phyloP scores from a whole-genome alignment of 305 asterid genomes.

The Rubia peregrina region DNA sequence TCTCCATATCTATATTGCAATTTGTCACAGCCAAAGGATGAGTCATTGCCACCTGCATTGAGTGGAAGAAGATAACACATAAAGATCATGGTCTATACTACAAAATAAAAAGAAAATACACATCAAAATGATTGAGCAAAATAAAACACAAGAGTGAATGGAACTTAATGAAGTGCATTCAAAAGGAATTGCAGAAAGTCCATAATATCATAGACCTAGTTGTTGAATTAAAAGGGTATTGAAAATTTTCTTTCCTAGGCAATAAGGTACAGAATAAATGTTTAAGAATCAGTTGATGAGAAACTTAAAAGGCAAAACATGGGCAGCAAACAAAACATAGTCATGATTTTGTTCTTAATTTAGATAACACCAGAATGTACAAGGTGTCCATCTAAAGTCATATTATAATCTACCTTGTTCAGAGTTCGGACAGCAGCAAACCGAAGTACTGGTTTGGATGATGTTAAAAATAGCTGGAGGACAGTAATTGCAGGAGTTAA shows the following conservation, averaged over 20 bases:
- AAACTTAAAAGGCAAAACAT: not conserved
- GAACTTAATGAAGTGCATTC: not conserved
- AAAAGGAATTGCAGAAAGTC: not conserved
- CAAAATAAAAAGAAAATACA: not conserved
- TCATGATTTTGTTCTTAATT: not conserved
- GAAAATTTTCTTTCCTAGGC: not conserved
- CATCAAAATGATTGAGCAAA: not conserved
- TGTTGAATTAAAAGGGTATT: not conserved
- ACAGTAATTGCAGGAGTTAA: conserved; percentile 89
- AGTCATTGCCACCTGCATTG: conserved; percentile 91
- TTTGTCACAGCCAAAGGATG: conserved; percentile 97
- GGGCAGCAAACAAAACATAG: not conserved
- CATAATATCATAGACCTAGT: not conserved
- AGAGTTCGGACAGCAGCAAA: conserved; percentile 94
- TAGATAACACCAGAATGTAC: not conserved
- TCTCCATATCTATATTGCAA: conserved; percentile 98
- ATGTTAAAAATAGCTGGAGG: conserved; percentile 80
- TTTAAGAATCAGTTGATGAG: not conserved
- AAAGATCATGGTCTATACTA: not conserved
- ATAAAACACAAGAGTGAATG: not conserved
- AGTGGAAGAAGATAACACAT: conserved; percentile 10
- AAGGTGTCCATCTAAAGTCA: not conserved
- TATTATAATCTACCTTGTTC: conserved; percentile 55
- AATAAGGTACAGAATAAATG: not conserved
- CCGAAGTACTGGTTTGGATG: conserved; percentile 88